Evolutionary conservation across 148 eudicot species (phyloP).

Genomic region (Rheum nobile): DNA sequence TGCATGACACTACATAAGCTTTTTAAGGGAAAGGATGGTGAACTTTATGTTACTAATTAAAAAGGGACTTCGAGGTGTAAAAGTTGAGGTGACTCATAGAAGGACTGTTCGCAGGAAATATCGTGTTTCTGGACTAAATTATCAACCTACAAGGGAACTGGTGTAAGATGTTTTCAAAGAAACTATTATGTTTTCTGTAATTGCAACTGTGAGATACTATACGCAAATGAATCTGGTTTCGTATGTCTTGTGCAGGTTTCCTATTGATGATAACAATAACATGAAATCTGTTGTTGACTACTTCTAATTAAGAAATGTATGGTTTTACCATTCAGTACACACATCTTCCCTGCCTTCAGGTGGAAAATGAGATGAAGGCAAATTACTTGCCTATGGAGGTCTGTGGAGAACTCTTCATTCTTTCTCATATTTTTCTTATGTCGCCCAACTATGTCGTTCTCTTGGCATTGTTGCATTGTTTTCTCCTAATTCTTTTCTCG

Average conservation of each 20-base stretch:
- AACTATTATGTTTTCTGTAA: neutral
- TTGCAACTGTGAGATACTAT: neutral
- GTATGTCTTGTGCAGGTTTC: conserved; percentile 35
- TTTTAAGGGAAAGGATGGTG: conserved; percentile 67
- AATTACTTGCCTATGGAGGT: conserved; percentile 81
- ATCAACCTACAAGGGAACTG: conserved; percentile 68
- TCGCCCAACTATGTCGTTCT: neutral
- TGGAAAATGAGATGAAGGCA: conserved; percentile 74
- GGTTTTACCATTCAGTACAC: conserved; percentile 59
- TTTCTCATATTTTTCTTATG: conserved; percentile 1
- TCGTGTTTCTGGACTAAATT: conserved; percentile 56
- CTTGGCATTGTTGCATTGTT: conserved; percentile 1
- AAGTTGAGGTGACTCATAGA: conserved; percentile 69
- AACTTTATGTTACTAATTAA: conserved; percentile 76
- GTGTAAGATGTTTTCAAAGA: conserved; percentile 27
- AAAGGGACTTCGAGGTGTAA: conserved; percentile 65
- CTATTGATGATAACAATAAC: conserved; percentile 48
- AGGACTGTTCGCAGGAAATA: conserved; percentile 57
- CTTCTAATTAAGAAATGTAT: conserved; percentile 67
- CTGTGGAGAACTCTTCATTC: neutral
- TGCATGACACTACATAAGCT: conserved; percentile 40
- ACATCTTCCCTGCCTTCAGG: conserved; percentile 72
- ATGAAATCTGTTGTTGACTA: conserved; percentile 75
- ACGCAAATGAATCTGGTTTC: neutral
- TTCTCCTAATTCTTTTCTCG: conserved; percentile 1